Conservation (phyloP, 2,329 filamentous ascomycete species). For the Alternaria burnsii region DNA sequence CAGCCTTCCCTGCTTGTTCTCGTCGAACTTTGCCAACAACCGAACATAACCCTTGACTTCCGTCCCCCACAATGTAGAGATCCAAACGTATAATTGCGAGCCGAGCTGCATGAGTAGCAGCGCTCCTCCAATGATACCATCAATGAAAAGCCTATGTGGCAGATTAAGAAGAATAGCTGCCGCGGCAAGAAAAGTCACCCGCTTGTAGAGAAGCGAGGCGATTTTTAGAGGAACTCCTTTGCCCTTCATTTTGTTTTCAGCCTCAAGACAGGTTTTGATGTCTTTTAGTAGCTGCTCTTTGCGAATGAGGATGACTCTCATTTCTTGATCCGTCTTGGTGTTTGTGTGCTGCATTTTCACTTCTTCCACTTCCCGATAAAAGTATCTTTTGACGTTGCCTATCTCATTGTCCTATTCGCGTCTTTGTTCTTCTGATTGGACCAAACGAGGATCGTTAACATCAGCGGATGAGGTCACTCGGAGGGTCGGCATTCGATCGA, state of each 20-base stretch:
- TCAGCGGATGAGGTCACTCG: too few species aligned
- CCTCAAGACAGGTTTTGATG: not conserved
- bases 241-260: not conserved
- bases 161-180: not conserved
- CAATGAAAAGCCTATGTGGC: not conserved
- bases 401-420: too few species aligned
- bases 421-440: too few species aligned
- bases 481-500: too few species aligned
- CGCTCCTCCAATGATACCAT: not conserved
- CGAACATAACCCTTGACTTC: not conserved
- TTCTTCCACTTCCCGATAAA: too few species aligned
- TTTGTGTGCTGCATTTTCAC: too few species aligned
- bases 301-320: too few species aligned
- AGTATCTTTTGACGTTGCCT: too few species aligned
- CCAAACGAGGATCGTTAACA: too few species aligned
- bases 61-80: not conserved
- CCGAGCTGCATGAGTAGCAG: not conserved
- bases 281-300: not conserved
- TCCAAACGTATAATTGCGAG: not conserved
- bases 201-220: not conserved
- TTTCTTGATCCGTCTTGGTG: too few species aligned
- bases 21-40: not conserved
- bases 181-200: not conserved
- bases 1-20: conserved; percentile 21
- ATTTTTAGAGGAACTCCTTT: not conserved